Conservation (phyloP, 1,139 yeast species). For the Kurtzmaniella quercitrusa region DNA sequence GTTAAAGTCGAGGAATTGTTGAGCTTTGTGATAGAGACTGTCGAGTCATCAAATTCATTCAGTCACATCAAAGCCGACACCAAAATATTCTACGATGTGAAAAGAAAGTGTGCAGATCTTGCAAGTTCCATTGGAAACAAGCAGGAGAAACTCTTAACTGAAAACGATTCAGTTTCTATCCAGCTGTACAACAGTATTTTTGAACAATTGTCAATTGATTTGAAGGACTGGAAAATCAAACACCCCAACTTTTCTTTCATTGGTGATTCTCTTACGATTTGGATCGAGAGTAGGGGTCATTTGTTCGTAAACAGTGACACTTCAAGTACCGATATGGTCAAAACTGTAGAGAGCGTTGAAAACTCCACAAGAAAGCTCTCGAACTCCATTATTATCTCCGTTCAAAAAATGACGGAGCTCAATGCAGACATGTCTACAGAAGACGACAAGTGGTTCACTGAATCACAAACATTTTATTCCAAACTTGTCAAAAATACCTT, state of each 20-base stretch:
- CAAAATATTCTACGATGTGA: constrained; percentile 18
- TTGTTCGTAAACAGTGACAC: constrained; percentile 23
- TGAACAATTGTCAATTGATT: constrained; percentile 15
- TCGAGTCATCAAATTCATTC: constrained; percentile 17
- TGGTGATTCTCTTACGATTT: constrained; percentile 40
- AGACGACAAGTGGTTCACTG: constrained; percentile 62
- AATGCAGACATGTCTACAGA: constrained; percentile 41
- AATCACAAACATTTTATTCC: constrained; percentile 42
- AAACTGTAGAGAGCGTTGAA: constrained; percentile 42
- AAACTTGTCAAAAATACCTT: constrained; percentile 28
- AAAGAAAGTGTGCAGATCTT: constrained; percentile 12
- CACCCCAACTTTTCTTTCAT: constrained; percentile 37
- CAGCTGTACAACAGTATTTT: constrained; percentile 16
- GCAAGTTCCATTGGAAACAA: not conserved
- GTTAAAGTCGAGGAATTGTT: constrained; percentile 48
- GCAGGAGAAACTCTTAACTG: not conserved
- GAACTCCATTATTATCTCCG: constrained; percentile 60
- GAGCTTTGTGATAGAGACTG: constrained; percentile 41
- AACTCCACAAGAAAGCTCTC: constrained; percentile 46
- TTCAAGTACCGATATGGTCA: constrained; percentile 14
- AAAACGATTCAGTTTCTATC: constrained; percentile 11
- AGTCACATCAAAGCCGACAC: constrained; percentile 4
- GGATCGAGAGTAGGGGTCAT: constrained; percentile 24
- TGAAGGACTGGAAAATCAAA: constrained; percentile 26
- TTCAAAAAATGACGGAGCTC: constrained; percentile 51